Percentiles rank a stretch among this genome's conserved stretches.
Evolutionary conservation across 2,329 filamentous ascomycete species (phyloP).

Genomic region (Chaetomiaceae sp.): DNA sequence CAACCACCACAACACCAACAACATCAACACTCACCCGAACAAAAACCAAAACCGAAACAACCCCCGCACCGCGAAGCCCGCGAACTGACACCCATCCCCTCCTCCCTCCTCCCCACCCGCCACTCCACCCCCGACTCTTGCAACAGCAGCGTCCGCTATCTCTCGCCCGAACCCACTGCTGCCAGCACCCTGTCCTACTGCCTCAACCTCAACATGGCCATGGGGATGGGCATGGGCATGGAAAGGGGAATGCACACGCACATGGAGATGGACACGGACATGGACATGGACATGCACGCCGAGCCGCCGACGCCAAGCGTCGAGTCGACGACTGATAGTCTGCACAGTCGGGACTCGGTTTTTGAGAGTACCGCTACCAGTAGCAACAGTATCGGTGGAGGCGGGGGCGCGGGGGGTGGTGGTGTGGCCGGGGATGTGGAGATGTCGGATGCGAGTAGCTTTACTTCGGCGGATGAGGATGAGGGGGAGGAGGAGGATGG

Average conservation of each 20-base stretch:
- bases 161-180: conserved; percentile 4
- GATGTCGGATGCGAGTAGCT: conserved; percentile 45
- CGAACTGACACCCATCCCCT: conserved; percentile 14
- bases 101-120: conserved; percentile 6
- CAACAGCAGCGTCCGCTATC: conserved; percentile 1
- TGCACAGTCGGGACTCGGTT: conserved; percentile 22
- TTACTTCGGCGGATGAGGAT: conserved; percentile 28
- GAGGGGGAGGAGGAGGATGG: background rate
- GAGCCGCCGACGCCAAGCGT: conserved; percentile 40
- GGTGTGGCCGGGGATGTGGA: conserved; percentile 38
- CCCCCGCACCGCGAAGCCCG: background rate
- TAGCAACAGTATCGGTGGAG: too few species aligned
- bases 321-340: conserved; percentile 31
- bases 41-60: background rate
- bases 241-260: too few species aligned
- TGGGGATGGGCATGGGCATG: background rate
- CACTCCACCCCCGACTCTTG: conserved; percentile 13
- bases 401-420: background rate
- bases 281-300: conserved; percentile 6
- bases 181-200: background rate
- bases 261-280: background rate
- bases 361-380: too few species aligned
- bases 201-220: background rate
- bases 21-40: background rate
- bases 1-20: background rate